A percentile compares a stretch with the other conserved stretches of the same genome.
These are phyloP conservation scores for Hanseniaspora singularis DNA, from an alignment of 805 yeast genomes.

Conservation along the genomic window DNA sequence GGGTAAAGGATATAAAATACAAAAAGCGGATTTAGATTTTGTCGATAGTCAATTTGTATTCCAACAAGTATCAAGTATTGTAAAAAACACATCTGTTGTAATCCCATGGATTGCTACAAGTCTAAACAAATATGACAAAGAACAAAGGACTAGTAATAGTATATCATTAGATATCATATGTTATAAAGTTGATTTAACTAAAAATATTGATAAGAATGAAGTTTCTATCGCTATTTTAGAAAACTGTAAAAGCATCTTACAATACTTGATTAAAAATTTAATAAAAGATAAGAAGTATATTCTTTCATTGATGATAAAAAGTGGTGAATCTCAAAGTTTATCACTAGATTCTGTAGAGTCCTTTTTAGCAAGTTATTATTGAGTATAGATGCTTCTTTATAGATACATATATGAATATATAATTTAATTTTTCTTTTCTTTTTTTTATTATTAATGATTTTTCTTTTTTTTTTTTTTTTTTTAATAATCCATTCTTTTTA, in stretches of 20 bases:
- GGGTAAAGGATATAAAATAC: slow-evolving; percentile 12
- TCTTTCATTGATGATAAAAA: slow-evolving; percentile 1
- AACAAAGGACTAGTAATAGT: slow-evolving; percentile 21
- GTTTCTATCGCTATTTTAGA: slow-evolving; percentile 54
- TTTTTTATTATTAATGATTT: background rate
- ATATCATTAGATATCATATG: slow-evolving; percentile 25
- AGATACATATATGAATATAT: background rate
- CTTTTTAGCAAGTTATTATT: slow-evolving; percentile 7
- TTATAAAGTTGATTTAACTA: slow-evolving; percentile 42
- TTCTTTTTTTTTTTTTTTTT: too few relatives aligned
- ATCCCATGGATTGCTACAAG: slow-evolving; percentile 27
- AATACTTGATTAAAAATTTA: slow-evolving; percentile 5
- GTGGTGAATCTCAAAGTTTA: slow-evolving; percentile 16
- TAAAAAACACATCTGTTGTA: slow-evolving; percentile 49
- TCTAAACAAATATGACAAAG: slow-evolving; percentile 14
- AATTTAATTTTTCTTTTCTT: too few relatives aligned
- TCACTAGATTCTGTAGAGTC: slow-evolving; percentile 13
- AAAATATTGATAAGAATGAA: slow-evolving; percentile 32
- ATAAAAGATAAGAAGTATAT: slow-evolving; percentile 13
- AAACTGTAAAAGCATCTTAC: slow-evolving; percentile 9
- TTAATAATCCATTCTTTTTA: too few relatives aligned
- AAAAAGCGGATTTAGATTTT: slow-evolving; percentile 34
- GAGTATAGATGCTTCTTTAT: background rate
- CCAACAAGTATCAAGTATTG: slow-evolving; percentile 53
- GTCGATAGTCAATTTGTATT: slow-evolving; percentile 49